Conservation (phyloP, 176 grass and related monocot genomes). For the Oryza meridionalis region DNA sequence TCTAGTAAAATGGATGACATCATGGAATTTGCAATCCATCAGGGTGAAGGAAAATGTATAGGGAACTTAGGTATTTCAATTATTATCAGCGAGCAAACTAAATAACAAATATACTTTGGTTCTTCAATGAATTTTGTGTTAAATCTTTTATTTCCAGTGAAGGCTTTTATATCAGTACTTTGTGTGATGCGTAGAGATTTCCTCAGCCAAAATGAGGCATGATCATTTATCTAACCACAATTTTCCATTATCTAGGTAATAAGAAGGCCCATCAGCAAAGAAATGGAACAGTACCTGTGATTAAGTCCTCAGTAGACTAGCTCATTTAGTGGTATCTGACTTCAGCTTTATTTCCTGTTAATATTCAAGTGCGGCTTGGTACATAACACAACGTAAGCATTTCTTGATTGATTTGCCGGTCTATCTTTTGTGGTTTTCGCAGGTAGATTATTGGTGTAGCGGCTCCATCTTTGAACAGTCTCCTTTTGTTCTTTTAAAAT, state of each 20-base stretch:
- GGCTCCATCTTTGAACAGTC: background rate
- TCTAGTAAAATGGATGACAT: background rate
- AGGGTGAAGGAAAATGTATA: slow-evolving; percentile 7
- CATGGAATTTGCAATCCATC: background rate
- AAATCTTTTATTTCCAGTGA: background rate
- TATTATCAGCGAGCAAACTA: background rate
- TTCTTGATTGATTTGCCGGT: background rate
- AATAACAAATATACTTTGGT: background rate
- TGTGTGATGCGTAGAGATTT: slow-evolving; percentile 1
- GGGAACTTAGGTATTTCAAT: background rate
- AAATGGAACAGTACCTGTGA: slow-evolving; percentile 27
- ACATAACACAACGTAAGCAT: background rate
- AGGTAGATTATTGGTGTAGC: slow-evolving; percentile 43
- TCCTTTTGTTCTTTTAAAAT: slow-evolving; percentile 27
- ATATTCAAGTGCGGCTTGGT: background rate
- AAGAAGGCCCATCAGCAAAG: slow-evolving; percentile 40
- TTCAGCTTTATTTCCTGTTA: background rate
- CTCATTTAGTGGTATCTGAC: slow-evolving; percentile 31
- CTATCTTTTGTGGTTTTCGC: background rate
- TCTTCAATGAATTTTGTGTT: background rate
- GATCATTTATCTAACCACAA: slow-evolving; percentile 8
- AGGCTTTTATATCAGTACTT: background rate
- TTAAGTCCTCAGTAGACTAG: slow-evolving; percentile 38
- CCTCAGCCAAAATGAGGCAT: background rate
- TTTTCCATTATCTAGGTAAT: slow-evolving; percentile 42